These are phyloP conservation scores for Corallochytrium limacisporum DNA, from an alignment of 78 protist species.

Conservation along the genomic window DNA sequence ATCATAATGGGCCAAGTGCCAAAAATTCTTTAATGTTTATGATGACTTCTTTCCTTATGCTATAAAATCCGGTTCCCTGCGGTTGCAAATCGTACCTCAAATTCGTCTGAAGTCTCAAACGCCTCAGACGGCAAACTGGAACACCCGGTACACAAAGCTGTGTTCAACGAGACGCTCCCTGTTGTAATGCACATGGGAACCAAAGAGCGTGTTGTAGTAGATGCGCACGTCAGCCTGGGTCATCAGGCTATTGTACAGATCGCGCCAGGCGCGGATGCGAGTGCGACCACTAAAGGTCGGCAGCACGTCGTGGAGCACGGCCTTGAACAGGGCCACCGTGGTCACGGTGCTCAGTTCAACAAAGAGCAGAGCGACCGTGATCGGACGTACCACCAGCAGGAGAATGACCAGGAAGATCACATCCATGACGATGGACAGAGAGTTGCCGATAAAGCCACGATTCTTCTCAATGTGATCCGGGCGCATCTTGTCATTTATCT, in stretches of 20 bases:
- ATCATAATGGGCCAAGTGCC: too few relatives aligned
- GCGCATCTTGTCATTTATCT: too few relatives aligned
- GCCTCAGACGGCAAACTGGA: neutral
- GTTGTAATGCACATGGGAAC: neutral
- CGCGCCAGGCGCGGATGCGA: neutral
- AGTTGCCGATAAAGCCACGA: too few relatives aligned
- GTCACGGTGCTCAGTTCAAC: neutral
- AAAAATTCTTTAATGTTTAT: too few relatives aligned
- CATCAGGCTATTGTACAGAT: neutral
- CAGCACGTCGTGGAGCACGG: neutral
- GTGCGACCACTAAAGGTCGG: slow-evolving; percentile 1
- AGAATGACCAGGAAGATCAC: neutral
- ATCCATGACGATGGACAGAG: neutral
- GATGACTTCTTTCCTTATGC: too few relatives aligned
- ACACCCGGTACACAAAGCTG: neutral
- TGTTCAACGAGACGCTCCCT: neutral
- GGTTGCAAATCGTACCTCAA: too few relatives aligned
- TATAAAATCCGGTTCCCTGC: too few relatives aligned
- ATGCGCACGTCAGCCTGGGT: neutral
- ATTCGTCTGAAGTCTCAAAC: too few relatives aligned
- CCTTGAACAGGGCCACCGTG: neutral
- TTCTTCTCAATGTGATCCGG: too few relatives aligned
- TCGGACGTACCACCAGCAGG: neutral
- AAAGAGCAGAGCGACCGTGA: neutral
- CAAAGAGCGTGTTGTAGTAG: neutral